Base-by-base conservation (phyloP, 2,329 filamentous ascomycete species). In the Colletotrichum paranaense region DNA sequence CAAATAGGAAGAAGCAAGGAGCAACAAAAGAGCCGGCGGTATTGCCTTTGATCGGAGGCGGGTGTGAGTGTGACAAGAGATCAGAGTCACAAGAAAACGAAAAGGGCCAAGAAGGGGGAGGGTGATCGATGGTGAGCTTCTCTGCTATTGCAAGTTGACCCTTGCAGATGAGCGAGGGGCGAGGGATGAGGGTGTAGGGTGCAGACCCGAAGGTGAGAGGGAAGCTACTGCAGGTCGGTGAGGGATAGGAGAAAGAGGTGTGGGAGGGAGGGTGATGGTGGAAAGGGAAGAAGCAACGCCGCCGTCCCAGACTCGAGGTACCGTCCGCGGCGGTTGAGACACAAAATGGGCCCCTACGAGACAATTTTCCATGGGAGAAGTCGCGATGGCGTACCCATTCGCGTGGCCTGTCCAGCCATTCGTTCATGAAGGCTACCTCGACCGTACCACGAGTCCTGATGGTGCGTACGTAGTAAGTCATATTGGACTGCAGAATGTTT, bases 91-190 rank as follows among this genome's bases (percentile, higher is more conserved):
- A 55, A n/a, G 30, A 57, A 38, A 59, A 24, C 16, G 42, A 28
- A 42, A 30, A 22, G 5, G 55, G 38, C 26, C 24, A 22, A 55
- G 12, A 35, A 12, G 57, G 60, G 53, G 66, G 58, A 59, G 62
- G 57, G 38, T n/a, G 30, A 26, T 46, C 49, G 59, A 53, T 38
- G 22, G 22, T 16, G 49, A 42, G 69, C 46, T 19, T 35, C 38
- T 53, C 56, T 49, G 58, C 49, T 59, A 32, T 42, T 42, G 59
- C 42, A 26, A 65, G 67, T 65, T 49, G 32, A 65, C 70, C 70
- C 70, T 70, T 73, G 70, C 70, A 73, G 70, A 62, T 42, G 32
- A 59, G 46, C 28, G 66, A 65, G 53, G 66, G 66, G 60, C 38
- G 66, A 69, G 59, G 26, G 59, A 55, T 49, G 68, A 35, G 32